Base-by-base conservation (phyloP, 441 rosid species). In the Jatropha podagrica region DNA sequence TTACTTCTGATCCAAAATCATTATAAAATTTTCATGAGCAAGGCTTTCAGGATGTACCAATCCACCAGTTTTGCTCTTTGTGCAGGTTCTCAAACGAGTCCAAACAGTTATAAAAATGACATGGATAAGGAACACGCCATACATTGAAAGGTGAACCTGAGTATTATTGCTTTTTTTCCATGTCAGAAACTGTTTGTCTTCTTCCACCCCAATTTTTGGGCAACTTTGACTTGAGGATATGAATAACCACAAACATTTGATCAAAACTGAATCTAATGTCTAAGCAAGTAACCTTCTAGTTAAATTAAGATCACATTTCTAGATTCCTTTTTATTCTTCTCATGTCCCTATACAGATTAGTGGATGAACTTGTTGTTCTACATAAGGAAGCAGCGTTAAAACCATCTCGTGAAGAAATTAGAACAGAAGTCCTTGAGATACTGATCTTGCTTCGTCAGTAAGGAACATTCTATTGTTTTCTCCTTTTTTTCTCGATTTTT, bases 41-140 rank as follows among this genome's bases (percentile, higher is more conserved):
- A 12, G 72, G 52, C 46, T 72, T 69, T 18, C 68, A 12, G 54
- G 52, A 49, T 56, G 44, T 51, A 46, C 41, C 38, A 23, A 68
- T 46, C 4, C 13, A 13, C 10, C 15, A 8, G 17, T 70, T 56
- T 61, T 75, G 32, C 68, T 71, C 55, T 54, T 41, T 44, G 23
- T 82, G 67, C 88, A 95, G 99, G 97, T 90, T 87, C 97, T 93
- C 63, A 84, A 91, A 77, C 85, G 82, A 78, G 65, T 88, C 40
- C 85, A 86, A 62, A 84, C 84, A 0, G 60, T 93, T 56, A 73
- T 90, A 74, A 89, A 80, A 80, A 67, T 90, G 71, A 95, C 98
- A 0, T 92, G 99, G 97, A 86, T 95, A 76, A 86, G 98, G 83
- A 91, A 90, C 88, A 79, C 95, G 5, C 90, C 93, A 38, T 82